These are phyloP conservation scores for Colletotrichum tofieldiae DNA, from an alignment of 2,329 filamentous ascomycete species.

Conservation along the genomic window DNA sequence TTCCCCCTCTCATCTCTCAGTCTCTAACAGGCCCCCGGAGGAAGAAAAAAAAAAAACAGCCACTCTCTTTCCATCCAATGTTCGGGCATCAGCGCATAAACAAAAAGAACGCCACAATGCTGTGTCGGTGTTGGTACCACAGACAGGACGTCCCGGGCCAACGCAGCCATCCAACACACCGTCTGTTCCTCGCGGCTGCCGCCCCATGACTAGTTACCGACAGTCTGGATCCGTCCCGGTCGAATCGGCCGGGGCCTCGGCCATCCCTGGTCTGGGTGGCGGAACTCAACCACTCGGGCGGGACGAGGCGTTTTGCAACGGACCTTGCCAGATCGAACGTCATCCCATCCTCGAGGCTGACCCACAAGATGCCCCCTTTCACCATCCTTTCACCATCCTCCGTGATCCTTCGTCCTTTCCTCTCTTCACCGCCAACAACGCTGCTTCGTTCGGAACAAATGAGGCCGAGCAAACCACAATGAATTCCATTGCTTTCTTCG, in stretches of 20 bases:
- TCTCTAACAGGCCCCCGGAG: background rate
- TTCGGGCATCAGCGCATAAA: background rate
- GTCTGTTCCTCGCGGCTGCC: background rate
- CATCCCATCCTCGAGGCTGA: slow-evolving; percentile 26
- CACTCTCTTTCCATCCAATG: background rate
- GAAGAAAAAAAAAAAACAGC: background rate
- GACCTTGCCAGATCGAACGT: slow-evolving; percentile 20
- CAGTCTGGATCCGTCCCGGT: slow-evolving; percentile 16
- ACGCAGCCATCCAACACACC: slow-evolving; percentile 15
- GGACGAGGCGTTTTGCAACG: slow-evolving; percentile 17
- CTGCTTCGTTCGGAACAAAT: slow-evolving; percentile 2
- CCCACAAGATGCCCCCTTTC: background rate
- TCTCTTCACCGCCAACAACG: slow-evolving; percentile 3
- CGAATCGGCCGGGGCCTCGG: slow-evolving; percentile 24
- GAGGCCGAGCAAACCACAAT: slow-evolving; percentile 31
- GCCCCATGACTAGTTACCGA: slow-evolving; percentile 21
- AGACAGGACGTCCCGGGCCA: background rate
- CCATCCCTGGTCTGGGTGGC: slow-evolving; percentile 16
- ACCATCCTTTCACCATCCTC: no score
- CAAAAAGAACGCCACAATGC: slow-evolving; percentile 8
- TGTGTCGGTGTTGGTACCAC: background rate
- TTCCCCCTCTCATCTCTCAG: background rate
- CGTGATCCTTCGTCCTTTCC: background rate
- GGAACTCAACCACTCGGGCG: slow-evolving; percentile 12
- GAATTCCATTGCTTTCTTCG: slow-evolving; percentile 31